Evolutionary conservation across 2,329 filamentous ascomycete genomes (phyloP).

Genomic region (Aspergillus fischeri): DNA sequence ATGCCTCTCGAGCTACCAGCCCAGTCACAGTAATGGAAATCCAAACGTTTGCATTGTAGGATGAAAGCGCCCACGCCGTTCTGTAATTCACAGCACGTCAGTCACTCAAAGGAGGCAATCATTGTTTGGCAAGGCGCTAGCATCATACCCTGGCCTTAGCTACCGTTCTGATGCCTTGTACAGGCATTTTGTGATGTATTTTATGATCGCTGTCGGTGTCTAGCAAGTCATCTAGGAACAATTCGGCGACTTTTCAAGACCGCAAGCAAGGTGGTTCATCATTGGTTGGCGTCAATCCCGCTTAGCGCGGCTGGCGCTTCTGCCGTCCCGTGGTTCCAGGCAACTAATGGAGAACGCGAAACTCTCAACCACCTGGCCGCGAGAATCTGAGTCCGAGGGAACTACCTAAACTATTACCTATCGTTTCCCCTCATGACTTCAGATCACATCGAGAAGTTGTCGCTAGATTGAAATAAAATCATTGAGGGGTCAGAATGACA

Average conservation of each 20-base stretch:
- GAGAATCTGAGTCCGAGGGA: constrained; percentile 13
- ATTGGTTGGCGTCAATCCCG: constrained; percentile 25
- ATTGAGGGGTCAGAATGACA: constrained; percentile 62
- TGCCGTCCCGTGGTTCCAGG: neutral
- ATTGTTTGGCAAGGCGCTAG: neutral
- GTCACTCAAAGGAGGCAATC: neutral
- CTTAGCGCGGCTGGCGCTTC: constrained; percentile 20
- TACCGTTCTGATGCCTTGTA: constrained; percentile 49
- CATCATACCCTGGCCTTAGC: constrained; percentile 53
- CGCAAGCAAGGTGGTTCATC: constrained; percentile 12
- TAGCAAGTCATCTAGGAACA: constrained; percentile 2
- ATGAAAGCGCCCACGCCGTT: constrained; percentile 97
- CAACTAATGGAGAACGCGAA: constrained; percentile 16
- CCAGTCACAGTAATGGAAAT: constrained; percentile 97
- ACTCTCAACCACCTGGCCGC: constrained; percentile 11
- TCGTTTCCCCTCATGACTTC: neutral
- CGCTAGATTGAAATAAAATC: neutral
- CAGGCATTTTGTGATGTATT: constrained; percentile 35
- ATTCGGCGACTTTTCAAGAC: constrained; percentile 25
- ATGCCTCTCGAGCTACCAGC: constrained; percentile 90
- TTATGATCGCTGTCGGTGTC: constrained; percentile 2
- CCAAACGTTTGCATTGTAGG: constrained; percentile 91
- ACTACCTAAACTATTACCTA: neutral
- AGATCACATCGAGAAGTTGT: neutral
- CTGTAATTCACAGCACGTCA: constrained; percentile 44